Evolutionary conservation across 352 stramenopile genomes (phyloP).

Genomic region (Globisporangium perplexum): DNA sequence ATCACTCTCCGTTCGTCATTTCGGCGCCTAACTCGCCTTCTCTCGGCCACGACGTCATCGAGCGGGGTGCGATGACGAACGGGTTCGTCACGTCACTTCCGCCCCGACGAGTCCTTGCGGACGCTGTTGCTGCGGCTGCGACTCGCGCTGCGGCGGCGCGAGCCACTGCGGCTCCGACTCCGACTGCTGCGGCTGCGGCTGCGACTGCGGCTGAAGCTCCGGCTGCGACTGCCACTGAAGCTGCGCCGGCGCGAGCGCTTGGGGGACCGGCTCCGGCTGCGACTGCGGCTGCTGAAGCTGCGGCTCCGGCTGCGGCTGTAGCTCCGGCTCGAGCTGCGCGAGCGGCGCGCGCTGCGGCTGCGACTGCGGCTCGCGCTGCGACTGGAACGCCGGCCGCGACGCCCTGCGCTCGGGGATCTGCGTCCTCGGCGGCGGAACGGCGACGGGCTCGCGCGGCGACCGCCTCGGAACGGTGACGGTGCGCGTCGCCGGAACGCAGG

Average conservation of each 20-base stretch:
- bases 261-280: slow-evolving; percentile 17
- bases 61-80: not conserved
- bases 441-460: slow-evolving; percentile 10
- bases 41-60: too few relatives aligned
- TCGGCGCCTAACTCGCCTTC: too few relatives aligned
- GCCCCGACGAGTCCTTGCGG: slow-evolving; percentile 1
- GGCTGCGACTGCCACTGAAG: slow-evolving; percentile 20
- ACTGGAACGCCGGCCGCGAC: slow-evolving; percentile 8
- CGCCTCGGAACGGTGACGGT: slow-evolving; percentile 31
- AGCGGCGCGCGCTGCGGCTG: slow-evolving; percentile 30
- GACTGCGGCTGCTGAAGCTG: slow-evolving; percentile 22
- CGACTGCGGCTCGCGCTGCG: slow-evolving; percentile 22
- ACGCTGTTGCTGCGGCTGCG: slow-evolving; percentile 6
- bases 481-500: slow-evolving; percentile 32
- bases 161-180: slow-evolving; percentile 16
- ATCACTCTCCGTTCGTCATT: too few relatives aligned
- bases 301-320: slow-evolving; percentile 12
- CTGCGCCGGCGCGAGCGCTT: slow-evolving; percentile 12
- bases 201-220: slow-evolving; percentile 14
- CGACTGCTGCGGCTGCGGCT: slow-evolving; percentile 28
- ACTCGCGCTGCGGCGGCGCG: slow-evolving; percentile 15
- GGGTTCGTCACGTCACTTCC: slow-evolving; percentile 12
- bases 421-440: slow-evolving; percentile 13
- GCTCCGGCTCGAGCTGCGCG: slow-evolving; percentile 22
- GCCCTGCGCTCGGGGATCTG: slow-evolving; percentile 1